These are phyloP conservation scores for Picochlorum sp. DNA, from an alignment of 139 green algal species.

Conservation along the genomic window DNA sequence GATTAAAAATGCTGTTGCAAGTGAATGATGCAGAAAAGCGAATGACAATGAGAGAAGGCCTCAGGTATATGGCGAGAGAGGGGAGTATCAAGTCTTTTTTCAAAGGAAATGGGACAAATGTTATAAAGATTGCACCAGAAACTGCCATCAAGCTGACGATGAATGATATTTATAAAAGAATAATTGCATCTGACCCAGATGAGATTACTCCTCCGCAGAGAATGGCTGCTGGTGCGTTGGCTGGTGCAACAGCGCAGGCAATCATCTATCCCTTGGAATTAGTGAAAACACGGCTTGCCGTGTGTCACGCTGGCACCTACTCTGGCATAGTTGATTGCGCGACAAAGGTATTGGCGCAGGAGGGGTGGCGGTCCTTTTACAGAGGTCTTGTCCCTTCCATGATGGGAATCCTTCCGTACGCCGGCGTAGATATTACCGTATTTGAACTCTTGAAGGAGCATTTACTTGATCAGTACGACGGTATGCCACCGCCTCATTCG, in stretches of 20 bases:
- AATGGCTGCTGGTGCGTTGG: slow-evolving; percentile 54
- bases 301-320: slow-evolving; percentile 58
- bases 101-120: slow-evolving; percentile 81
- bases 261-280: slow-evolving; percentile 82
- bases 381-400: slow-evolving; percentile 65
- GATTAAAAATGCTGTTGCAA: slow-evolving; percentile 88
- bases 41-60: slow-evolving; percentile 55
- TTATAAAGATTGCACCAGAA: slow-evolving; percentile 86
- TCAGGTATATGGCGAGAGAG: slow-evolving; percentile 65
- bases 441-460: slow-evolving; percentile 80
- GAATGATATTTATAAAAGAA: slow-evolving; percentile 66
- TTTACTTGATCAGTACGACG: slow-evolving; percentile 63
- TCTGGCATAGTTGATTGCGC: slow-evolving; percentile 48
- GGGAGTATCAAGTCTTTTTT: slow-evolving; percentile 68
- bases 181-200: slow-evolving; percentile 45
- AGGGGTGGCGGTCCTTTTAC: slow-evolving; percentile 72
- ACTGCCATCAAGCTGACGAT: slow-evolving; percentile 75
- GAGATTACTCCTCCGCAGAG: slow-evolving; percentile 53
- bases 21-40: slow-evolving; percentile 51
- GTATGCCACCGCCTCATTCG: slow-evolving; percentile 50
- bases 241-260: slow-evolving; percentile 59
- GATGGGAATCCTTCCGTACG: slow-evolving; percentile 83
- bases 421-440: slow-evolving; percentile 76
- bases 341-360: slow-evolving; percentile 42
- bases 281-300: slow-evolving; percentile 71